Evolutionary conservation across 306 rosid species (phyloP).

Genomic region (Potentilla sterilis): DNA sequence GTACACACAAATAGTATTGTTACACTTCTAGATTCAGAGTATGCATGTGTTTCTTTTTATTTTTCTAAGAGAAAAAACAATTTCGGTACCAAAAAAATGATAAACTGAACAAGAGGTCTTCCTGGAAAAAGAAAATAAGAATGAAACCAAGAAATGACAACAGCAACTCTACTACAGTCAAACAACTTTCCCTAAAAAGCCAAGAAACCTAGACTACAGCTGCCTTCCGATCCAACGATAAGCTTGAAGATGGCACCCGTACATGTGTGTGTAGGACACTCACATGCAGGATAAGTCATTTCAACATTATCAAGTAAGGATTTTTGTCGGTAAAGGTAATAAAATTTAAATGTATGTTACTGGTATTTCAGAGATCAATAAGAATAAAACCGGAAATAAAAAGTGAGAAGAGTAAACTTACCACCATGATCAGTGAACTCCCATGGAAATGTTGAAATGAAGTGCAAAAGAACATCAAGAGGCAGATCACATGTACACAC

Average conservation of each 20-base stretch:
- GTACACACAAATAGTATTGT: not conserved
- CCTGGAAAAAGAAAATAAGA: not conserved
- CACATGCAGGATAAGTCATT: not conserved
- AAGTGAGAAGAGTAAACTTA: conserved; percentile 36
- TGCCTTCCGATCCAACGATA: not conserved
- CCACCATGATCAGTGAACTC: conserved; percentile 81
- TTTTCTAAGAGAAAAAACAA: not conserved
- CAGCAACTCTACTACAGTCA: not conserved
- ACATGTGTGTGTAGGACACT: no score
- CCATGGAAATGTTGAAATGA: conserved; percentile 79
- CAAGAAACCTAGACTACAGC: no score
- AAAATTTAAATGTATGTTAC: no score
- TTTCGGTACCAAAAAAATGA: not conserved
- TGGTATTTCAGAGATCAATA: not conserved
- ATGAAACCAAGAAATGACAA: not conserved
- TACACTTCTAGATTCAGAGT: not conserved
- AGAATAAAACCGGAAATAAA: conserved; percentile 13
- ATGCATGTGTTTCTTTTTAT: not conserved
- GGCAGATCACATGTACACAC: conserved; percentile 68
- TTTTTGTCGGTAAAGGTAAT: no score
- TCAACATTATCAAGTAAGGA: no score
- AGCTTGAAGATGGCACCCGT: no score
- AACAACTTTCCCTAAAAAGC: not conserved
- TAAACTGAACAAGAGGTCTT: not conserved
- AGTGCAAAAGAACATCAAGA: conserved; percentile 63